Conservation (phyloP, 371 early-diverging fungal species). For the Actinomucor elegans region DNA sequence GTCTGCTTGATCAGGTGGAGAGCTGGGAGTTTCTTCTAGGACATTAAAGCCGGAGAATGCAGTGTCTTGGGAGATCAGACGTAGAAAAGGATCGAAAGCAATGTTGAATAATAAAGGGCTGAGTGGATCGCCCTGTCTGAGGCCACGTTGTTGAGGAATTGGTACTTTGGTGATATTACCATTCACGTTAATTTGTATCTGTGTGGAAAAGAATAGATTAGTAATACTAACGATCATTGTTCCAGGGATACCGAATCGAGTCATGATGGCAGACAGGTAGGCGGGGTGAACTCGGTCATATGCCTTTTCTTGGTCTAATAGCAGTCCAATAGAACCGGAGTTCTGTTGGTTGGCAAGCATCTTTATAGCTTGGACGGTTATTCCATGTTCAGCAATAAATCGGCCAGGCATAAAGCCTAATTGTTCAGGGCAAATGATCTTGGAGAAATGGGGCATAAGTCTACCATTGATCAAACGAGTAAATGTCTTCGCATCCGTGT, state of each 20-base stretch:
- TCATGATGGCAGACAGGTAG: constrained; percentile 4
- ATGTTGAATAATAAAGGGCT: constrained; percentile 20
- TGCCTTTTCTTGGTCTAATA: constrained; percentile 27
- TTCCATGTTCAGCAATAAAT: constrained; percentile 20
- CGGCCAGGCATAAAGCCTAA: constrained; percentile 17
- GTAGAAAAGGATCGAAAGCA: constrained; percentile 21
- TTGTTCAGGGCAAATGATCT: constrained; percentile 9
- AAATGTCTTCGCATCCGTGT: constrained; percentile 22
- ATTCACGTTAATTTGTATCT: constrained; percentile 11
- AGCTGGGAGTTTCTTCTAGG: neutral
- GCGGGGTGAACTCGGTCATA: constrained; percentile 22
- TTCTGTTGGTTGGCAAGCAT: neutral
- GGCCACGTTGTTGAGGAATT: constrained; percentile 10
- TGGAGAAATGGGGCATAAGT: neutral
- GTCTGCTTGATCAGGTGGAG: neutral
- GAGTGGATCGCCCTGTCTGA: constrained; percentile 21
- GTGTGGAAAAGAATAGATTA: constrained; percentile 15
- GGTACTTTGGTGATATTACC: neutral
- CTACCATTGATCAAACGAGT: constrained; percentile 15
- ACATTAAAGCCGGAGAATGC: neutral
- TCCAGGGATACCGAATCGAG: constrained; percentile 7
- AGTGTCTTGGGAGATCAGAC: neutral
- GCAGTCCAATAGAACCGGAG: neutral
- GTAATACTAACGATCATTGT: neutral
- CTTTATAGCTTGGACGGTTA: neutral